phyloP scores from a whole-genome alignment of 495 filamentous ascomycete genomes.

The Cercophora samala region DNA sequence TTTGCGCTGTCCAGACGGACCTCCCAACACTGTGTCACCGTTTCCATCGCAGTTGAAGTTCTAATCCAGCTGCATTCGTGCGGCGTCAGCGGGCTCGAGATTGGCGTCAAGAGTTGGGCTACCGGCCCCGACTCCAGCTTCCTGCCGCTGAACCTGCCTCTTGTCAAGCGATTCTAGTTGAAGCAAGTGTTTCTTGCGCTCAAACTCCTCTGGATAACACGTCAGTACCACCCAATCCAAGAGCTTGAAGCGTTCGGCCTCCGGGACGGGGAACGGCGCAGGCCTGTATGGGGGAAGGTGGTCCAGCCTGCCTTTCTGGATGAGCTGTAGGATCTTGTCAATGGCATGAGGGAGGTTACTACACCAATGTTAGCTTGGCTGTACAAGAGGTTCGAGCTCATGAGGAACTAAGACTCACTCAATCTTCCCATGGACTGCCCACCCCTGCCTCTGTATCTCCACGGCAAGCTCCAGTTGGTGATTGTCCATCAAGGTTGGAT shows the following conservation, averaged over 20 bases:
- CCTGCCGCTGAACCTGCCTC: background rate
- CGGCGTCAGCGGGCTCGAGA: background rate
- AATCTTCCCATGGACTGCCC: constrained; percentile 62
- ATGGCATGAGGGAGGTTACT: constrained; percentile 35
- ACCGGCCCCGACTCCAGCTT: background rate
- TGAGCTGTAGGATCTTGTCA: constrained; percentile 14
- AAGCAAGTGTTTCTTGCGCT: constrained; percentile 20
- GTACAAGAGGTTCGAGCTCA: background rate
- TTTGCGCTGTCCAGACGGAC: background rate
- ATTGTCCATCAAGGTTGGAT: constrained; percentile 77
- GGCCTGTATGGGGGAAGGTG: constrained; percentile 29
- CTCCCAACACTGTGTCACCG: background rate
- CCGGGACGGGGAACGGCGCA: constrained; percentile 31
- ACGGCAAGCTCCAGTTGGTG: constrained; percentile 86
- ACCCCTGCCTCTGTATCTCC: constrained; percentile 64
- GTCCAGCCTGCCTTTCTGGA: constrained; percentile 31
- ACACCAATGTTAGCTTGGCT: background rate
- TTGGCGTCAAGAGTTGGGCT: background rate
- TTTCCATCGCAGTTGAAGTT: background rate
- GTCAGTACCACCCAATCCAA: constrained; percentile 41
- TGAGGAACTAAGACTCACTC: constrained; percentile 46
- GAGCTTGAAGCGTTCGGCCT: constrained; percentile 29
- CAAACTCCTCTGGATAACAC: constrained; percentile 34
- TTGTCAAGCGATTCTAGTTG: background rate
- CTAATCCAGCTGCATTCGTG: background rate